Conservation (phyloP, 495 filamentous ascomycete species). For the Hypoxylon intermedium region DNA sequence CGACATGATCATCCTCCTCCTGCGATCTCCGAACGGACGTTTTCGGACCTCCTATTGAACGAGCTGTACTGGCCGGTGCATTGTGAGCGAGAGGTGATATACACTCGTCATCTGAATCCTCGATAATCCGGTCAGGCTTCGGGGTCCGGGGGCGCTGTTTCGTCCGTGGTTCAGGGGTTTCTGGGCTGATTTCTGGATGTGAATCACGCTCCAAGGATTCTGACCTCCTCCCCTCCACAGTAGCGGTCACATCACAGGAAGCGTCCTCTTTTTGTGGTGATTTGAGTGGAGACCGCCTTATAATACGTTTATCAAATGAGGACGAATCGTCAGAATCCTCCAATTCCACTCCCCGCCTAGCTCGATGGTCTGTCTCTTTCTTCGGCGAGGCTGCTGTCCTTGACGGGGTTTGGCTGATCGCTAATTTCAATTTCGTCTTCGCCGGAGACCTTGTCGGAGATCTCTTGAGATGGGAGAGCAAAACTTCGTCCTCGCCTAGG, state of each 20-base stretch:
- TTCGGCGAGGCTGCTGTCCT: conserved; percentile 17
- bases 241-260: not conserved
- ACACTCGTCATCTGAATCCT: conserved; percentile 61
- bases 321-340: conserved; percentile 6
- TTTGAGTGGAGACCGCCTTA: conserved; percentile 33
- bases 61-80: conserved; percentile 20
- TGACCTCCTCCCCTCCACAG: not conserved
- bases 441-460: conserved; percentile 41
- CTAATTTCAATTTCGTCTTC: conserved; percentile 40
- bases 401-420: conserved; percentile 18
- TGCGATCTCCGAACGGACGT: conserved; percentile 16
- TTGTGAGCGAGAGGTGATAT: conserved; percentile 39
- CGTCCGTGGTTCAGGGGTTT: conserved; percentile 18
- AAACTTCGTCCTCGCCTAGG: conserved; percentile 39
- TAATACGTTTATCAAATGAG: conserved; percentile 4
- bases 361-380: conserved; percentile 8
- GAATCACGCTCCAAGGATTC: conserved; percentile 1
- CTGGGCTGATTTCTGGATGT: conserved; percentile 6
- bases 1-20: conserved; percentile 26
- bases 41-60: conserved; percentile 27
- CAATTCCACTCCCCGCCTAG: conserved; percentile 10
- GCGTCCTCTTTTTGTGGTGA: conserved; percentile 15
- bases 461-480: conserved; percentile 25
- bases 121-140: conserved; percentile 42
- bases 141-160: not conserved